These are phyloP conservation scores for Trypanosoma grayi DNA, from an alignment of 208 protist genomes.

Conservation along the genomic window DNA sequence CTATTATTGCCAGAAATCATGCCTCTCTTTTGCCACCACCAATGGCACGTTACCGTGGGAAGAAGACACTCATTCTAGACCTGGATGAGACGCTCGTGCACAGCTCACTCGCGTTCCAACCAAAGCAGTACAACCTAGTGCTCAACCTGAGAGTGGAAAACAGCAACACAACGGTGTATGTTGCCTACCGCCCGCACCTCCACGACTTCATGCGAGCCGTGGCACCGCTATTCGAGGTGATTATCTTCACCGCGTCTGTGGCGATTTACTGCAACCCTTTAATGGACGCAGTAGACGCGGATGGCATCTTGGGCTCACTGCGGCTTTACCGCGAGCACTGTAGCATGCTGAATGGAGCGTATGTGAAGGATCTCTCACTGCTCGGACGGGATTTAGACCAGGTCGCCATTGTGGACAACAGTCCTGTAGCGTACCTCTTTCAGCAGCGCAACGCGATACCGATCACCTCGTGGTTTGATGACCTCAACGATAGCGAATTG, in stretches of 20 bases:
- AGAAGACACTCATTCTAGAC: constrained; percentile 86
- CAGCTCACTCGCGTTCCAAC: constrained; percentile 66
- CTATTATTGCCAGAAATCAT: constrained; percentile 58
- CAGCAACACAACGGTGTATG: constrained; percentile 77
- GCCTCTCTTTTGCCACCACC: constrained; percentile 63
- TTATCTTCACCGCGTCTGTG: constrained; percentile 88
- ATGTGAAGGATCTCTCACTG: constrained; percentile 87
- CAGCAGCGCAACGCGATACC: constrained; percentile 90
- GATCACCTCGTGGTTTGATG: constrained; percentile 88
- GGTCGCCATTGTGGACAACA: constrained; percentile 88
- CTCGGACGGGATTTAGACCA: constrained; percentile 76
- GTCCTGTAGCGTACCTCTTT: constrained; percentile 88
- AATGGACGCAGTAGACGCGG: constrained; percentile 70
- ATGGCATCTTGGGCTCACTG: constrained; percentile 51
- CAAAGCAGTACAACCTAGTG: constrained; percentile 63
- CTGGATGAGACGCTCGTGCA: constrained; percentile 91
- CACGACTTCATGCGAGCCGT: constrained; percentile 75
- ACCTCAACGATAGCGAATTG: constrained; percentile 68
- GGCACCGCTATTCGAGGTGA: constrained; percentile 77
- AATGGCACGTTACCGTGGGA: constrained; percentile 32
- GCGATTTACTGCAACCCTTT: constrained; percentile 79
- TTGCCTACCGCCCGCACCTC: constrained; percentile 76
- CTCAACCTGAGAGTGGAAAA: constrained; percentile 60
- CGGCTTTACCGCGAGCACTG: constrained; percentile 87
- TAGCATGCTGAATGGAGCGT: constrained; percentile 71